A percentile compares a stretch with the other conserved stretches of the same genome.
Conservation (phyloP, 345 rosid genomes). For the Brassica carinata region DNA sequence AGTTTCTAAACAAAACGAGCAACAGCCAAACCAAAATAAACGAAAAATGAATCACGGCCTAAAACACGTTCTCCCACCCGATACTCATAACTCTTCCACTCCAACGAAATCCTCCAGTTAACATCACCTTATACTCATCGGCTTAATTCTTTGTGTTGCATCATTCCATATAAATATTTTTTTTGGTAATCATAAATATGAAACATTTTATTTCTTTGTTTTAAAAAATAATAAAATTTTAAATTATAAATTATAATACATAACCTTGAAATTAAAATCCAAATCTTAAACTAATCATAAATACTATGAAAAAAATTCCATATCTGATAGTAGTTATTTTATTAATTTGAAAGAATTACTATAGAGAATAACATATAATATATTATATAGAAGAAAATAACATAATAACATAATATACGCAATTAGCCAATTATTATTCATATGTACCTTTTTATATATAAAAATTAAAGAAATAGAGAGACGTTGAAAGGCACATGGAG, state of each 20-base stretch:
- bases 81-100: too few relatives aligned
- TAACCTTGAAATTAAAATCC: neutral
- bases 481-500: constrained; percentile 32
- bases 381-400: neutral
- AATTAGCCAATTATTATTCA: neutral
- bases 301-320: neutral
- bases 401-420: neutral
- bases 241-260: neutral
- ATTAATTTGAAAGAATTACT: neutral
- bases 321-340: neutral
- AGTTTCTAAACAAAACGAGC: too few relatives aligned
- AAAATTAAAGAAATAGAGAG: neutral
- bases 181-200: neutral
- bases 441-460: neutral
- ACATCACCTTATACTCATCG: too few relatives aligned
- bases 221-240: too few relatives aligned
- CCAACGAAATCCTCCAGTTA: too few relatives aligned
- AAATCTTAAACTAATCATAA: neutral
- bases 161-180: too few relatives aligned
- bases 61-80: too few relatives aligned
- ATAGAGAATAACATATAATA: neutral
- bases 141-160: too few relatives aligned
- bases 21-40: too few relatives aligned
- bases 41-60: too few relatives aligned
- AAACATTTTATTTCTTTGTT: neutral